phyloP scores from a whole-genome alignment of 1,284 basidiomycete species.

The Puccinia brachypodii region DNA sequence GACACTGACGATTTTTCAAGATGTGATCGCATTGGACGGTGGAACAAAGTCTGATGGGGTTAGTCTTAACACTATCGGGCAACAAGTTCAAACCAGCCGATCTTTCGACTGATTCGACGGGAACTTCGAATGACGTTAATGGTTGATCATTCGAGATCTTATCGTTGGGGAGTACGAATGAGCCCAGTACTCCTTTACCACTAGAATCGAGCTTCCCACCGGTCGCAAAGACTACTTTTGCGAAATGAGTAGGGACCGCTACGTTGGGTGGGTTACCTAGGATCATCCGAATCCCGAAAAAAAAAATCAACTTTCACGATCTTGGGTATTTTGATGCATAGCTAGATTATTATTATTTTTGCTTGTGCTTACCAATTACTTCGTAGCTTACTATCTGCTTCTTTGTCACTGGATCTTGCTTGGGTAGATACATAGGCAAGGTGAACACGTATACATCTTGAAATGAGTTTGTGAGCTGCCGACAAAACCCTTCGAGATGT shows the following conservation, averaged over 20 bases:
- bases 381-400: constrained; percentile 65
- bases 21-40: constrained; percentile 44
- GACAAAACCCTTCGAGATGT: constrained; percentile 92
- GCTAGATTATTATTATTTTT: background rate
- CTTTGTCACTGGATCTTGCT: constrained; percentile 77
- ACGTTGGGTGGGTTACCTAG: constrained; percentile 88
- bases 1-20: constrained; percentile 24
- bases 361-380: constrained; percentile 26
- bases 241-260: constrained; percentile 95
- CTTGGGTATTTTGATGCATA: background rate
- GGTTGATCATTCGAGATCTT: constrained; percentile 79
- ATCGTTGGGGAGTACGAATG: constrained; percentile 91
- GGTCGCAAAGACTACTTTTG: constrained; percentile 81
- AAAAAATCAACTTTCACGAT: background rate
- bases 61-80: constrained; percentile 74
- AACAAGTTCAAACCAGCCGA: constrained; percentile 87
- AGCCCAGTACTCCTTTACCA: constrained; percentile 76
- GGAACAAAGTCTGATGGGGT: constrained; percentile 78
- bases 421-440: constrained; percentile 92
- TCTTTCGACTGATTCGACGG: constrained; percentile 85
- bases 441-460: constrained; percentile 97
- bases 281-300: background rate
- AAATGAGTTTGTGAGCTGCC: constrained; percentile 79
- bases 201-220: constrained; percentile 61
- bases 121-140: constrained; percentile 67